A percentile compares a stretch with the other conserved stretches of the same genome.
These are phyloP conservation scores for Pilatotrama ljubarskyi DNA, from an alignment of 768 basidiomycete species.

Conservation along the genomic window DNA sequence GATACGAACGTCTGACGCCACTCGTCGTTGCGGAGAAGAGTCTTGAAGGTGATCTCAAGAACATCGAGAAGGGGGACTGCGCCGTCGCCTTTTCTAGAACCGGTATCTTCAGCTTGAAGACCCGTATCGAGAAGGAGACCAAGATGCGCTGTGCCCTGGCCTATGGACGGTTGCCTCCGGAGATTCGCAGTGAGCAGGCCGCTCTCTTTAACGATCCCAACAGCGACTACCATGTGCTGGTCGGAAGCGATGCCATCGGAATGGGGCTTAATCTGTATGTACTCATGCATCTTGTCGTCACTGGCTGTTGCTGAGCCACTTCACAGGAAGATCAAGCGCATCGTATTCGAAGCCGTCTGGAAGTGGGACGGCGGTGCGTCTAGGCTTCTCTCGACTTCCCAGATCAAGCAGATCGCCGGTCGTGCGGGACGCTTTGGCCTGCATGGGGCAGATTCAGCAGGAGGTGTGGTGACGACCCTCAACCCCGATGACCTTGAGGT, in stretches of 20 bases:
- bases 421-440: constrained; percentile 89
- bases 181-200: constrained; percentile 90
- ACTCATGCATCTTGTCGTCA: neutral
- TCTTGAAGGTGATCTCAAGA: constrained; percentile 57
- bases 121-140: constrained; percentile 65
- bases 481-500: constrained; percentile 57
- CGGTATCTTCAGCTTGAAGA: constrained; percentile 76
- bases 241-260: constrained; percentile 94
- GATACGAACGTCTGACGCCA: constrained; percentile 88
- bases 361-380: constrained; percentile 61
- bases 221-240: constrained; percentile 84
- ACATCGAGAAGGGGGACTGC: constrained; percentile 82
- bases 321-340: constrained; percentile 83
- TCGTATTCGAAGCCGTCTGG: constrained; percentile 69
- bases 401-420: constrained; percentile 93
- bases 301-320: neutral
- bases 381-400: constrained; percentile 59
- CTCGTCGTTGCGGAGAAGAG: constrained; percentile 67
- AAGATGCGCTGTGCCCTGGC: constrained; percentile 86
- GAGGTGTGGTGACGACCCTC: constrained; percentile 78
- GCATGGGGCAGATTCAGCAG: constrained; percentile 45
- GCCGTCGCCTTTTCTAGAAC: constrained; percentile 82
- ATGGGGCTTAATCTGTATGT: constrained; percentile 97
- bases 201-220: constrained; percentile 83
- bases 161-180: constrained; percentile 90